Conservation (phyloP, 768 basidiomycete genomes). For the Boletus rufocinnamomeus region DNA sequence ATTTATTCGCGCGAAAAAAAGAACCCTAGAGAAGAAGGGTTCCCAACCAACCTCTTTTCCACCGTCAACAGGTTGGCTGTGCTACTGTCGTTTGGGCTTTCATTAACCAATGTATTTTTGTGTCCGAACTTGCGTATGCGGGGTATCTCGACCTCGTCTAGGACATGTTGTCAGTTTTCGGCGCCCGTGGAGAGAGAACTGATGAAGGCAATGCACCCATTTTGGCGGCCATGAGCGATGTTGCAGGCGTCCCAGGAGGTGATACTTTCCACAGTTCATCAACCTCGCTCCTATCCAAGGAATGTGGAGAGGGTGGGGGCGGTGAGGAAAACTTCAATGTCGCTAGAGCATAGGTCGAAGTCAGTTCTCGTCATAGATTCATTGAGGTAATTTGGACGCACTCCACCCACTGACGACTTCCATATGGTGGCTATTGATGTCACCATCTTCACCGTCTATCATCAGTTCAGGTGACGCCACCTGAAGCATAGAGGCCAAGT, state of each 20-base stretch:
- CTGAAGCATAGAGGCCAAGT: constrained; percentile 31
- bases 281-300: constrained; percentile 45
- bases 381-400: constrained; percentile 35
- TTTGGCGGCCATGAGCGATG: constrained; percentile 44
- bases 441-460: constrained; percentile 43
- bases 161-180: constrained; percentile 5
- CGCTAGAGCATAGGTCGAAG: constrained; percentile 16
- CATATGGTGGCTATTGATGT: constrained; percentile 53
- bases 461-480: constrained; percentile 27
- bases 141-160: constrained; percentile 58
- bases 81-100: background rate
- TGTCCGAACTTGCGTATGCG: constrained; percentile 49
- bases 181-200: background rate
- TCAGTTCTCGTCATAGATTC: constrained; percentile 6
- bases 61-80: constrained; percentile 16
- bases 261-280: constrained; percentile 56
- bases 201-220: constrained; percentile 44
- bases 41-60: constrained; percentile 26
- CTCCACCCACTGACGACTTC: constrained; percentile 66
- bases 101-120: constrained; percentile 16
- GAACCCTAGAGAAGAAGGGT: constrained; percentile 15
- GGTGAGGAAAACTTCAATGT: constrained; percentile 45
- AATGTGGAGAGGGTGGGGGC: constrained; percentile 36
- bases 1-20: constrained; percentile 22
- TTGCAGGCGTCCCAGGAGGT: constrained; percentile 45